Base-by-base conservation (phyloP, 2,329 filamentous ascomycete species). In the Fusarium paranaense region DNA sequence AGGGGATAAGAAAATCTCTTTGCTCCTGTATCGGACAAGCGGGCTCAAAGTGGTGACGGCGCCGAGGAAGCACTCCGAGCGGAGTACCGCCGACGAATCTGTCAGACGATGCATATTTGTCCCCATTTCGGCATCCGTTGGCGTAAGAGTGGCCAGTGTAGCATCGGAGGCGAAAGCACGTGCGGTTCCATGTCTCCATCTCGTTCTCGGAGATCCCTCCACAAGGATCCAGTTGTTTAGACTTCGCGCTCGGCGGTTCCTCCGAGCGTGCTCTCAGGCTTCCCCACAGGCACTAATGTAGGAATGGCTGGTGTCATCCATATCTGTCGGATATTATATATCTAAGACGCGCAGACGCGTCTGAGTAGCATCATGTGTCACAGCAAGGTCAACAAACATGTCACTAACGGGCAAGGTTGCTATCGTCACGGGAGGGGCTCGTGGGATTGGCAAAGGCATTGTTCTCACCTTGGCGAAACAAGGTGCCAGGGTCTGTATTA, bases 341-440 rank as follows among this genome's bases (percentile, higher is more conserved):
- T 38, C 37, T n/a, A 9, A 38, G 16, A 8, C 16, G 16, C 7
- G 18, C 16, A 18, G 37, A 38, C 37, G 37, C 37, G 37, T 38
- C 37, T 38, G 16, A 38, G 37, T 14, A 38, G 16, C 16, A 18
- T 38, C 37, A 38, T 38, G 37, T 14, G 4, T 18, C 16, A 38
- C 37, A 38, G 37, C 37, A 38, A 38, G 35, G 6, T 16, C 8
- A 38, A 38, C 35, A 38, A 38, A 18, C 16, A 38, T 38, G 37
- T 38, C 37, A 38, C 37, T 38, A 38, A 9, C 57, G 20, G 62
- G 62, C 3, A 69, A 65, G 30, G 22, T 69, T 32, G 66, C 62
- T 6, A 62, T 69, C 20, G 66, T 69, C n/a, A 65, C 66, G 16
- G 62, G 66, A 14, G 66, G 47, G n/a, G 57, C 66, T 40, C 57